Percentiles rank a stretch among this genome's conserved stretches.
phyloP scores from a whole-genome alignment of 108 stramenopile genomes.

The Mediolabrus comicus region DNA sequence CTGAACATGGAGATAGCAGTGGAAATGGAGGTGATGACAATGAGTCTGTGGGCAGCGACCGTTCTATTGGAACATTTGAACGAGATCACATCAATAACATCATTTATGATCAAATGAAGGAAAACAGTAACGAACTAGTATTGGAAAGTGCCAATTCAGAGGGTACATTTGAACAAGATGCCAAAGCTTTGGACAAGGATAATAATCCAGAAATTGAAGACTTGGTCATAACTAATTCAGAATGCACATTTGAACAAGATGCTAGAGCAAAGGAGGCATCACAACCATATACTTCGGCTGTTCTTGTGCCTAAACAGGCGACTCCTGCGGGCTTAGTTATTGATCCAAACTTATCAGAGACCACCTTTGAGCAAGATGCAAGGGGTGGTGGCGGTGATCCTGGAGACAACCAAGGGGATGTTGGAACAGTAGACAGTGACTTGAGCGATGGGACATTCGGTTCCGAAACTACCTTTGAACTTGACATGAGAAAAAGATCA shows the following conservation, averaged over 20 bases:
- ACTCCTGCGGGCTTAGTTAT: background rate
- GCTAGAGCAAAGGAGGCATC: background rate
- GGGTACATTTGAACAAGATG: background rate
- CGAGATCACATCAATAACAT: conserved; percentile 36
- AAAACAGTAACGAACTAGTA: too few species aligned
- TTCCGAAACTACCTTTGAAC: conserved; percentile 40
- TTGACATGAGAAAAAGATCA: background rate
- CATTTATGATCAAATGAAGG: conserved; percentile 20
- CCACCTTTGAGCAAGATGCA: conserved; percentile 41
- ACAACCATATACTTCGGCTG: background rate
- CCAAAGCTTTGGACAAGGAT: background rate
- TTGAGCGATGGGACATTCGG: background rate
- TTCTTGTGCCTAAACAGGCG: background rate
- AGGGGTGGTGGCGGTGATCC: background rate
- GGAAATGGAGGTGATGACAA: conserved; percentile 16
- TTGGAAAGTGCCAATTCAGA: background rate
- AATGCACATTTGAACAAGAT: background rate
- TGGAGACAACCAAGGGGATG: background rate
- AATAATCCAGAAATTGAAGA: too few species aligned
- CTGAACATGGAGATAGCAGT: background rate
- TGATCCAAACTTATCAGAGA: conserved; percentile 26
- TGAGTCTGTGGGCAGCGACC: conserved; percentile 23
- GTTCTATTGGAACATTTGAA: conserved; percentile 39
- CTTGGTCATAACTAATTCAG: too few species aligned
- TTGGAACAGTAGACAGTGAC: background rate